phyloP scores from a whole-genome alignment of 2,329 filamentous ascomycete genomes.

The Fusarium miscanthi region DNA sequence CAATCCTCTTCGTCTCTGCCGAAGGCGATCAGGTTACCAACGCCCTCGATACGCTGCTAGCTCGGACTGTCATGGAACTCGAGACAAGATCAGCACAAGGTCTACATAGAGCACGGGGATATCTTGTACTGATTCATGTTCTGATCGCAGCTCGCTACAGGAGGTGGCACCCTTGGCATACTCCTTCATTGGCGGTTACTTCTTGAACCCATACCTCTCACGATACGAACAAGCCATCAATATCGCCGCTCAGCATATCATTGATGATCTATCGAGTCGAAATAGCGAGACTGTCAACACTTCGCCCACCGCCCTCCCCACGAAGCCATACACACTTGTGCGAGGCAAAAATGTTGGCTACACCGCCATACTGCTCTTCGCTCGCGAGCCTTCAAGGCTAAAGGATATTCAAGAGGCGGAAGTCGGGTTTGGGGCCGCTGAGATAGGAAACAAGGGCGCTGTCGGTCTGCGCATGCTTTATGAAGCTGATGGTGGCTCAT shows the following conservation, averaged over 20 bases:
- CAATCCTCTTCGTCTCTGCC: constrained; percentile 25
- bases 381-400: constrained; percentile 70
- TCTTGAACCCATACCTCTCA: constrained; percentile 79
- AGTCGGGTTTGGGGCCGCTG: constrained; percentile 83
- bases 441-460: constrained; percentile 97
- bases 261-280: constrained; percentile 16
- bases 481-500: constrained; percentile 48
- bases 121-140: constrained; percentile 39
- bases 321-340: constrained; percentile 74
- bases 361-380: constrained; percentile 90
- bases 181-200: constrained; percentile 86
- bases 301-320: constrained; percentile 30
- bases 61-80: constrained; percentile 19
- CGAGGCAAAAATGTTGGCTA: constrained; percentile 83
- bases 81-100: not conserved
- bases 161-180: constrained; percentile 88
- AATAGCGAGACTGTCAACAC: constrained; percentile 7
- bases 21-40: constrained; percentile 12
- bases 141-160: constrained; percentile 75
- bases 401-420: constrained; percentile 78
- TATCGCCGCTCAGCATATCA: constrained; percentile 60
- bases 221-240: constrained; percentile 78
- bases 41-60: constrained; percentile 3
- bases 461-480: constrained; percentile 81
- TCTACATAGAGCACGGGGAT: constrained; percentile 8